Conservation (phyloP, 2,329 filamentous ascomycete genomes). For the Pleomassaria siparia region DNA sequence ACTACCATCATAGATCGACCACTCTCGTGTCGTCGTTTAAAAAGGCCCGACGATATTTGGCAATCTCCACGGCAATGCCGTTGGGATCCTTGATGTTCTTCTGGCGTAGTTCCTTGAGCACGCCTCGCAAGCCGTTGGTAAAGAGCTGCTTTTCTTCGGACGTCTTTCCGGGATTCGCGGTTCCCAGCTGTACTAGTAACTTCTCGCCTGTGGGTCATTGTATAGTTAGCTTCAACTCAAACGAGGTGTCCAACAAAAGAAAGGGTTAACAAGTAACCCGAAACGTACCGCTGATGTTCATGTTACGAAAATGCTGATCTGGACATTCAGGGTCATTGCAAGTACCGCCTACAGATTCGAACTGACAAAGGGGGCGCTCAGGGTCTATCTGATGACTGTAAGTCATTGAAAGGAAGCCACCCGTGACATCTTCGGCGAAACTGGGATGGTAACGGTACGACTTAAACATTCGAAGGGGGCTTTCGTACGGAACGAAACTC, state of each 20-base stretch:
- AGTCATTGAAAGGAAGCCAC: constrained; percentile 84
- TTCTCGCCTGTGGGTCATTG: constrained; percentile 62
- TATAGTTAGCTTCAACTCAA: constrained; percentile 43
- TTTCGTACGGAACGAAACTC: constrained; percentile 70
- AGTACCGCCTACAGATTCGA: constrained; percentile 67
- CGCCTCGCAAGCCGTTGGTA: constrained; percentile 40
- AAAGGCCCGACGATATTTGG: constrained; percentile 43
- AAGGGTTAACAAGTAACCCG: constrained; percentile 10
- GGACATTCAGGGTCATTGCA: constrained; percentile 77
- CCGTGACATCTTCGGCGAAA: constrained; percentile 68
- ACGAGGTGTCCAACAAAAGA: constrained; percentile 30
- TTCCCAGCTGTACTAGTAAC: constrained; percentile 71
- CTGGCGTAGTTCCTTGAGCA: constrained; percentile 42
- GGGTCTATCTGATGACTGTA: constrained; percentile 90
- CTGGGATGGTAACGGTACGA: constrained; percentile 87
- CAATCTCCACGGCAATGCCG: constrained; percentile 42
- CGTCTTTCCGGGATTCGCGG: constrained; percentile 61
- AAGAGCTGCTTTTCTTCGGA: constrained; percentile 60
- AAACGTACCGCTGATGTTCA: constrained; percentile 74
- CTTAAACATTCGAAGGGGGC: constrained; percentile 78
- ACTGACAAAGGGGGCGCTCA: constrained; percentile 72
- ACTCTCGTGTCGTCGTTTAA: constrained; percentile 44
- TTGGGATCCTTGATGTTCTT: constrained; percentile 42
- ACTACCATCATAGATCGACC: background rate
- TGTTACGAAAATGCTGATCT: constrained; percentile 77